phyloP scores from a whole-genome alignment of 306 rosid genomes.

The Aeschynomene evenia region DNA sequence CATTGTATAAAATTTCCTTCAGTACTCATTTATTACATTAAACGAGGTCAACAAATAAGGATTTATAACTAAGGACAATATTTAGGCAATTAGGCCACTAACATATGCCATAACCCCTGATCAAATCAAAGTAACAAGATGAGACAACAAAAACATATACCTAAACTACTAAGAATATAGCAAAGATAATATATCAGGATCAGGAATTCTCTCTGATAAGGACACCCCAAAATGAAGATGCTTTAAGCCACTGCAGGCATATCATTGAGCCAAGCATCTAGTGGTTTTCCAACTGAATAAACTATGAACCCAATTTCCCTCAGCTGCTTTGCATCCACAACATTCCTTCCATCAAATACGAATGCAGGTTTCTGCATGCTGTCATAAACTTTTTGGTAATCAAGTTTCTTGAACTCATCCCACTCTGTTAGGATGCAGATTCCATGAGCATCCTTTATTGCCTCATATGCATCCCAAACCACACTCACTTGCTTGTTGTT shows the following conservation, averaged over 20 bases:
- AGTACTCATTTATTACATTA: conserved; percentile 46
- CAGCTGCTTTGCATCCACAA: conserved; percentile 59
- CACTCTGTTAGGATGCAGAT: conserved; percentile 75
- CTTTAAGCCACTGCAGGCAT: conserved; percentile 80
- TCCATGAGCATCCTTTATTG: conserved; percentile 75
- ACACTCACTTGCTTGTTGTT: conserved; percentile 59
- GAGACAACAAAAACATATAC: conserved; percentile 28
- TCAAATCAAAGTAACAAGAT: conserved; percentile 24
- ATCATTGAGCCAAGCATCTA: conserved; percentile 88
- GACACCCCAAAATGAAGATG: background rate
- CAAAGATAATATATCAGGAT: conserved; percentile 25
- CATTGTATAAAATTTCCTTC: conserved; percentile 39
- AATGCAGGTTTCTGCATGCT: conserved; percentile 89
- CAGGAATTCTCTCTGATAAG: conserved; percentile 29
- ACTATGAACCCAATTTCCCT: conserved; percentile 83
- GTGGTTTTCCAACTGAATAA: conserved; percentile 79
- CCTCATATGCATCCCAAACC: conserved; percentile 68
- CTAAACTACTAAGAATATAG: conserved; percentile 28
- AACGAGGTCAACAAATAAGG: conserved; percentile 45
- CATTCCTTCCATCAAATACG: conserved; percentile 73
- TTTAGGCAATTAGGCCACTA: conserved; percentile 34
- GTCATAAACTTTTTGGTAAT: conserved; percentile 60
- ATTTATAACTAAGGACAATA: conserved; percentile 37
- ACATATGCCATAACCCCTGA: conserved; percentile 27
- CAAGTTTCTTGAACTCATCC: conserved; percentile 78